Percentiles rank a stretch among this genome's conserved stretches.
These are phyloP conservation scores for Globisporangium heterothallicum DNA, from an alignment of 352 stramenopile species.

Conservation along the genomic window DNA sequence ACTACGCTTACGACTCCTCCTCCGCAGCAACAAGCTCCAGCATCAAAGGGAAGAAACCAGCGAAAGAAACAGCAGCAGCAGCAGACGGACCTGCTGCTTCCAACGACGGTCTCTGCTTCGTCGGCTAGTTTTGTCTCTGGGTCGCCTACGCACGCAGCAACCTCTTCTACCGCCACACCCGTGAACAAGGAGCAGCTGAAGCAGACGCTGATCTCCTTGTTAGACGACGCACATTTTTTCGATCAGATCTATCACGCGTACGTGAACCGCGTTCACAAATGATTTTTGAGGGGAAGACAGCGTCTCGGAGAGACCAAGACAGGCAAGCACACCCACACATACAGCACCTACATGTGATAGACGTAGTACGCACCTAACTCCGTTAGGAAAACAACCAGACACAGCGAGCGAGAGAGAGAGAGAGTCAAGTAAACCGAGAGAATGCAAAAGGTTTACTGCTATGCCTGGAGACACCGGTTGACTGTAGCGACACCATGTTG, in stretches of 20 bases:
- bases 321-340: too few relatives aligned
- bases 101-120: conserved; percentile 7
- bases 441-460: too few relatives aligned
- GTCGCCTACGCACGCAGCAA: conserved; percentile 3
- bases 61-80: conserved; percentile 23
- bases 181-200: conserved; percentile 86
- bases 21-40: not conserved
- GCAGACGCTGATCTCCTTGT: conserved; percentile 69
- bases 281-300: too few relatives aligned
- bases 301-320: too few relatives aligned
- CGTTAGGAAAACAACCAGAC: too few relatives aligned
- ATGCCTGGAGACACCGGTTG: too few relatives aligned
- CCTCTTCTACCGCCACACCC: conserved; percentile 10
- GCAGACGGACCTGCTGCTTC: conserved; percentile 11
- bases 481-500: too few relatives aligned
- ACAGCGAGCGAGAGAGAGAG: not conserved
- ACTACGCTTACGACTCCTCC: conserved; percentile 13
- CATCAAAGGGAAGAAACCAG: not conserved
- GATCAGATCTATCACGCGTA: conserved; percentile 87
- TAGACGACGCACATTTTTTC: conserved; percentile 83
- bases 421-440: too few relatives aligned
- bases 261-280: conserved; percentile 49
- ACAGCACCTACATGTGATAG: too few relatives aligned
- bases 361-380: too few relatives aligned
- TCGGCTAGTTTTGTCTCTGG: not conserved